Conservation (phyloP, 2,329 filamentous ascomycete genomes). For the Penicillium palitans region DNA sequence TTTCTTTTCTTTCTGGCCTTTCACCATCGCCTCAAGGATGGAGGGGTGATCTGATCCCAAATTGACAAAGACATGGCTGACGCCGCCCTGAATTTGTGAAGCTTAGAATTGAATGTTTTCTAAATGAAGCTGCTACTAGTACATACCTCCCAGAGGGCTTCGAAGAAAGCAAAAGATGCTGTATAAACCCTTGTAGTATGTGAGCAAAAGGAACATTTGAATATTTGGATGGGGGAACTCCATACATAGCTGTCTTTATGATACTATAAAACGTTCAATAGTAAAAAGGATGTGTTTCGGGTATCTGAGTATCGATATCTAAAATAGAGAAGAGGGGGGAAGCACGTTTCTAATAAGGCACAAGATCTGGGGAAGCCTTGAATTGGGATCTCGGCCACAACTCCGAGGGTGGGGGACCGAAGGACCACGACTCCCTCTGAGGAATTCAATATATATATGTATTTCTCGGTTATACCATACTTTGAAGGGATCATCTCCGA, state of each 20-base stretch:
- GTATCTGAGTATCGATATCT: neutral
- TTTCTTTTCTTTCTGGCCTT: slow-evolving; percentile 67
- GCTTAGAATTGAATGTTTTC: neutral
- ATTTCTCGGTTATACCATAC: neutral
- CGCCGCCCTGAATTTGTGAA: slow-evolving; percentile 42
- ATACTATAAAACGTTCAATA: neutral
- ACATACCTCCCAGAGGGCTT: slow-evolving; percentile 72
- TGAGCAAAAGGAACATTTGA: neutral
- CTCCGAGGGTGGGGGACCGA: slow-evolving; percentile 19
- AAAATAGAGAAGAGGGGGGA: neutral
- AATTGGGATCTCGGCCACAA: slow-evolving; percentile 18
- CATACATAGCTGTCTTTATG: slow-evolving; percentile 6
- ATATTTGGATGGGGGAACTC: neutral
- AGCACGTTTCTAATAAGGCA: slow-evolving; percentile 9
- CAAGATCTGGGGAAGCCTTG: slow-evolving; percentile 2
- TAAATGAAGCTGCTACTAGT: slow-evolving; percentile 23
- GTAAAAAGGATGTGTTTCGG: too few species aligned
- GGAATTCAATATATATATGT: neutral
- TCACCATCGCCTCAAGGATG: slow-evolving; percentile 78
- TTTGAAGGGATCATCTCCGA: neutral
- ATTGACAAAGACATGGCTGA: slow-evolving; percentile 55
- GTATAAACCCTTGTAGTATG: slow-evolving; percentile 54
- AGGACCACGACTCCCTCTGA: neutral
- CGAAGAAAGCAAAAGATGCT: slow-evolving; percentile 78
- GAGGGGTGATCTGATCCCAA: slow-evolving; percentile 65